These are phyloP conservation scores for Debaryomycetaceae sp. DNA, from an alignment of 1,139 yeast genomes.

Conservation along the genomic window DNA sequence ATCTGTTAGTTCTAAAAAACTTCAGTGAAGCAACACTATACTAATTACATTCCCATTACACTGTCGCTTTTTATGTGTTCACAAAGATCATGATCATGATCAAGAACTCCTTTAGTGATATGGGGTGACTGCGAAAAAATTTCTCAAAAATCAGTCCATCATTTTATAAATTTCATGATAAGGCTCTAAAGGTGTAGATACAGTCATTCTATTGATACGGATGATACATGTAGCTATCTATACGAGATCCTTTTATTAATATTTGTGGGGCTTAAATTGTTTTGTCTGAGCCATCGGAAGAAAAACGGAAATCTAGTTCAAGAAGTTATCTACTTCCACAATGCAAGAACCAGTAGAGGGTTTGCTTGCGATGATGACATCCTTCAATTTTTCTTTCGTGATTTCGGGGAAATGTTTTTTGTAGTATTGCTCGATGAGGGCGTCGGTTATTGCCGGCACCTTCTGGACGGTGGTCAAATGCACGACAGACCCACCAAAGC, in stretches of 20 bases:
- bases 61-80: background rate
- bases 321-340: background rate
- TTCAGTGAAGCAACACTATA: too few species aligned
- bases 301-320: too few species aligned
- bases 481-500: conserved; percentile 75
- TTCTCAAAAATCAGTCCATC: background rate
- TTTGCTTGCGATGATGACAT: conserved; percentile 54
- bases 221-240: too few species aligned
- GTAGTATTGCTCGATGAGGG: conserved; percentile 51
- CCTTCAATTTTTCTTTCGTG: conserved; percentile 39
- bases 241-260: too few species aligned
- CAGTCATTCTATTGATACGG: too few species aligned
- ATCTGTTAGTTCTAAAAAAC: too few species aligned
- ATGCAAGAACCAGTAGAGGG: conserved; percentile 59
- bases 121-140: background rate
- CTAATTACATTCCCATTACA: too few species aligned
- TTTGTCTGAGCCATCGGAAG: too few species aligned
- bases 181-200: too few species aligned
- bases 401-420: conserved; percentile 46
- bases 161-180: too few species aligned
- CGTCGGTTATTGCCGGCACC: conserved; percentile 40
- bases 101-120: background rate
- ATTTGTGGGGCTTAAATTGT: too few species aligned
- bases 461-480: conserved; percentile 53
- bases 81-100: background rate